Evolutionary conservation across 2,329 filamentous ascomycete species (phyloP), one percentile per base, ranked within the genome.

Genomic region (Decorospora gaudefroyi): DNA sequence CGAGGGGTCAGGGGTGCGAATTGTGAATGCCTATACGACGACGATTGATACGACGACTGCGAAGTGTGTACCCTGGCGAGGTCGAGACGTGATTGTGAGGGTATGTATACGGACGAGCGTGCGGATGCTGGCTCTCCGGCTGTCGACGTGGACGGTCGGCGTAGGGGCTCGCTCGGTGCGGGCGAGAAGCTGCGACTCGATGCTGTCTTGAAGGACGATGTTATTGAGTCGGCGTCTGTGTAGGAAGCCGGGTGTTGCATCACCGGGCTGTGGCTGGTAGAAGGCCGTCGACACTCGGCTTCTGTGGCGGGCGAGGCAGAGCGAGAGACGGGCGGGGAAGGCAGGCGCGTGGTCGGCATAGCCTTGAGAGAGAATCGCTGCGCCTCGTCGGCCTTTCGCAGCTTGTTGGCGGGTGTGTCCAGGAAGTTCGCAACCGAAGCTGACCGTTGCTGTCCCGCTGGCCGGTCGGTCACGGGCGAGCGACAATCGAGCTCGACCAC

Each of bases 381-480:
- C 7, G 55, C 31, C 23, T 59, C 48, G 25, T 65, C 62, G 21
- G 54, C 51, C 26, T 64, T 60, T 11, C 53, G 62, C 13, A 62
- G 56, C 36, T 59, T 65, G 55, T 51, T 59, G 51, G 59, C 58
- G 34, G 57, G 53, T 19, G 64, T 48, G 15, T 60, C 54, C 31
- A 66, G 60, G 27, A 69, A 40, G 29, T 67, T 63, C 19, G 62
- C 64, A 10, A 71, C 55, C 6, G 68, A 70, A 11, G 64, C 62
- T 16, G 67, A 63, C 28, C 68, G 64, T 42, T 60, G 59, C 30
- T 65, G 46, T 16, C 51, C 35, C 13, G 45, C 30, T 38, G 59
- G 55, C 13, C 50, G 46, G 16, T 60, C 52, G 22, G 38, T 51
- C 34, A 26, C 36, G 27, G 46, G 54, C 12, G 37, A 61, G 36